These are phyloP conservation scores for Clausena lansium DNA, from an alignment of 345 rosid species.

Conservation along the genomic window DNA sequence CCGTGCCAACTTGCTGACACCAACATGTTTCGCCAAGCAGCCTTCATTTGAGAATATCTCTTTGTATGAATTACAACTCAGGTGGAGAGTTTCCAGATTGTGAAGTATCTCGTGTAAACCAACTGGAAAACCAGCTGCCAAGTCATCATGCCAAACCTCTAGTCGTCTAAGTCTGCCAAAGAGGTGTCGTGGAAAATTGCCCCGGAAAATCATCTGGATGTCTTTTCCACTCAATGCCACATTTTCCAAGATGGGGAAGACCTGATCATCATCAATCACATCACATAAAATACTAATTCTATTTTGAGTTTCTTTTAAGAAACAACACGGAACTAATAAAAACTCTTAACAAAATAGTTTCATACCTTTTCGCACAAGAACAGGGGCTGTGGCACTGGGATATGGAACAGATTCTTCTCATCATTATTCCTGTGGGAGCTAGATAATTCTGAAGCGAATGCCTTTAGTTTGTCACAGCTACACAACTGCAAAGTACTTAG, in stretches of 20 bases:
- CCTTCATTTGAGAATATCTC: slow-evolving; percentile 9
- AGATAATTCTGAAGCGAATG: neutral
- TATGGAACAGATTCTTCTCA: neutral
- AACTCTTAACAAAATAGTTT: no score
- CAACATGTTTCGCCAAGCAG: neutral
- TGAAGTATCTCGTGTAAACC: neutral
- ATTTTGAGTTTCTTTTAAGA: neutral
- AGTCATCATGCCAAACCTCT: neutral
- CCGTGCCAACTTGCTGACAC: neutral
- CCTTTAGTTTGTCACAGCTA: neutral
- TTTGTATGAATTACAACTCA: neutral
- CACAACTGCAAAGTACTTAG: neutral
- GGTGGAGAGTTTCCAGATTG: slow-evolving; percentile 7
- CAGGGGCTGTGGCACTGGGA: neutral
- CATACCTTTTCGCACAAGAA: slow-evolving; percentile 14
- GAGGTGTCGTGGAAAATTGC: neutral
- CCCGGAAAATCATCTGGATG: neutral
- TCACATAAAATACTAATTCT: no score
- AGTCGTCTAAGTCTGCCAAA: slow-evolving; percentile 5
- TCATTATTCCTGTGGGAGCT: neutral
- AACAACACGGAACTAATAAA: neutral
- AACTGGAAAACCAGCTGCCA: slow-evolving; percentile 2
- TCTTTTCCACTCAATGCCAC: neutral
- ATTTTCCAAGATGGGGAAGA: slow-evolving; percentile 19
- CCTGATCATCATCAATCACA: neutral